Evolutionary conservation across 176 grass and related monocot species (phyloP).

Genomic region (Elymus sibiricus): DNA sequence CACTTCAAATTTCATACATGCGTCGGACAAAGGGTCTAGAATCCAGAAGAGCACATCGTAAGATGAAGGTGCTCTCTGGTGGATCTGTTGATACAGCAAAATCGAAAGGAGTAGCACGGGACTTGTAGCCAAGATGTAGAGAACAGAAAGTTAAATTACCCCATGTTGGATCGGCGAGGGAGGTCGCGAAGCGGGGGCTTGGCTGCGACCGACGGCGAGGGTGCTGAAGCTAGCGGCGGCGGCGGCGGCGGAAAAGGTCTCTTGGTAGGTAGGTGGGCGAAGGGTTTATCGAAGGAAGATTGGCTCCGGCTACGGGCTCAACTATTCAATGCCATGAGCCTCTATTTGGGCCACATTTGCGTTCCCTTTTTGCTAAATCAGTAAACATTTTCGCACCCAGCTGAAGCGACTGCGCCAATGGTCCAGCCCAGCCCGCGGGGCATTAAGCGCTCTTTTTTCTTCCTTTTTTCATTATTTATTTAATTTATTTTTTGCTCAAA

Average conservation of each 20-base stretch:
- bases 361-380: too few species aligned
- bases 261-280: background rate
- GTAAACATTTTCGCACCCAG: too few species aligned
- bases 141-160: background rate
- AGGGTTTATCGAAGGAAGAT: background rate
- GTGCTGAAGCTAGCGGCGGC: slow-evolving; percentile 1
- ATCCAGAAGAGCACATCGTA: background rate
- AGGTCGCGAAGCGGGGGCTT: background rate
- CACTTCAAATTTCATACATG: background rate
- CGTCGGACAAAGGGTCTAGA: background rate
- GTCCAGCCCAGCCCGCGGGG: too few species aligned
- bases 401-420: too few species aligned
- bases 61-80: background rate
- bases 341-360: background rate
- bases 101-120: background rate
- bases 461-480: too few species aligned
- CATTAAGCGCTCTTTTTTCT: too few species aligned
- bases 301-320: background rate
- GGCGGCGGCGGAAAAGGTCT: slow-evolving; percentile 8
- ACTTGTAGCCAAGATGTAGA: background rate
- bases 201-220: background rate
- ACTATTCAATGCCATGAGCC: background rate
- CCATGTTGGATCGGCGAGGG: slow-evolving; percentile 27
- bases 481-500: too few species aligned
- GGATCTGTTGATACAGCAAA: background rate